Base-by-base conservation (phyloP, 441 rosid genomes). In the Gossypium schwendimanii region DNA sequence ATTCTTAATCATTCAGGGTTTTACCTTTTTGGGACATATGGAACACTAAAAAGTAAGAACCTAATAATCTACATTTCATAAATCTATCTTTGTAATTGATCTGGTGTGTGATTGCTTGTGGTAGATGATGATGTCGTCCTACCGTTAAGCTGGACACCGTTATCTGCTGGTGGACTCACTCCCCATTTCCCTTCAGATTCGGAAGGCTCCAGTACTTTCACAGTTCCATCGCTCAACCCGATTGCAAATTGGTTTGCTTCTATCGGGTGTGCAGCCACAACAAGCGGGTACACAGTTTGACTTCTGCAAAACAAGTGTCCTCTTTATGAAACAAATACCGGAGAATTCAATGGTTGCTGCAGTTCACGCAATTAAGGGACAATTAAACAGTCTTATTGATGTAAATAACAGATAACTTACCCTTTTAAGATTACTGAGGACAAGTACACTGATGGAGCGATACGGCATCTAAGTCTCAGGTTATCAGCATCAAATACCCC, bases 121-220 rank as follows among this genome's bases (percentile, higher is more conserved):
- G 87, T 84, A 3, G 97, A 87, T 3, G 97, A 84, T 2, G 97
- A 88, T 2, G 94, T 78, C 14, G 94, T 80, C 74, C 88, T 79
- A 12, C 88, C 84, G 18, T 74, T 86, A 61, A 88, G 76, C n/a
- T 14, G 53, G 15, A 78, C 69, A 28, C 92, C 91, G 9, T 86
- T 87, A 78, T 89, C 92, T 4, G 58, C 68, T 0, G 96, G 92
- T 0, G 92, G 91, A 63, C 70, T 59, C 9, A 80, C 63, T 72
- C 98, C 99, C 99, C 98, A 94, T 69, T 86, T 91, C 59, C 89
- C 86, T 60, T 89, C 97, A 0, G 87, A 83, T 77, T 87, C 99
- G 0, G 78, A 24, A 0, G 99, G 98, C 80, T 95, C 97, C 81
- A 95, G 75, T 63, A 91, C 94, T 80, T 85, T 87, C 6, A 95